These are phyloP conservation scores for Penicillium silybi DNA, from an alignment of 495 filamentous ascomycete genomes.

Conservation along the genomic window DNA sequence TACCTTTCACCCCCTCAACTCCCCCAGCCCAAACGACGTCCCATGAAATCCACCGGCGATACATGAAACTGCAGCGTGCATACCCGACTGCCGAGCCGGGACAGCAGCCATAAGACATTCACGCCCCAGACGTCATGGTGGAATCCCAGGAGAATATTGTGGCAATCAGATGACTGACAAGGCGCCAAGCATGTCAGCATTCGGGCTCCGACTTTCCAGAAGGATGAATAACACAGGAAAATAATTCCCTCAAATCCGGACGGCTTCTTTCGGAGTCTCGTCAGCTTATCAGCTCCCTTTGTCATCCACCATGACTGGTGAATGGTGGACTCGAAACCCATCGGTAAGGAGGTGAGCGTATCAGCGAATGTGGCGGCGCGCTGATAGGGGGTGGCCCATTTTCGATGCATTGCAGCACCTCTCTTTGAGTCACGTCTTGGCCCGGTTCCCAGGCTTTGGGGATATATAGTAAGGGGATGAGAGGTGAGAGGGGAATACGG, in stretches of 20 bases:
- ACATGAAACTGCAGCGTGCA: conserved; percentile 17
- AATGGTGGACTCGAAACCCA: neutral
- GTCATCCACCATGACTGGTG: neutral
- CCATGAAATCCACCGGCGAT: neutral
- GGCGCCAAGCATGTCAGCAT: conserved; percentile 1
- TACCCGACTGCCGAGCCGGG: conserved; percentile 23
- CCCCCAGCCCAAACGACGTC: no score
- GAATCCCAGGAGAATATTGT: neutral
- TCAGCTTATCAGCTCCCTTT: neutral
- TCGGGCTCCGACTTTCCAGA: neutral
- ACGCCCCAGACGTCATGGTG: conserved; percentile 5
- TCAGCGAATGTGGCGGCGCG: conserved; percentile 4
- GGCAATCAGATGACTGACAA: conserved; percentile 5
- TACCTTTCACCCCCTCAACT: neutral
- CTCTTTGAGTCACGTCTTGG: neutral
- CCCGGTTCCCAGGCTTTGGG: neutral
- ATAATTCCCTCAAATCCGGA: neutral
- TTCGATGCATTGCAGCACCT: neutral
- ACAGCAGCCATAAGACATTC: conserved; percentile 1
- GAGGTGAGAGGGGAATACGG: neutral
- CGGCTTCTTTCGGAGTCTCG: neutral
- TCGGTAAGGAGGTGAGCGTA: conserved; percentile 9
- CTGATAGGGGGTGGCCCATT: neutral
- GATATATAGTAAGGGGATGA: neutral
- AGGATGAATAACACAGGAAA: neutral